Evolutionary conservation across 768 basidiomycete species (phyloP), one percentile per base, ranked within the genome.

Genomic region (Coprinopsis sp.): DNA sequence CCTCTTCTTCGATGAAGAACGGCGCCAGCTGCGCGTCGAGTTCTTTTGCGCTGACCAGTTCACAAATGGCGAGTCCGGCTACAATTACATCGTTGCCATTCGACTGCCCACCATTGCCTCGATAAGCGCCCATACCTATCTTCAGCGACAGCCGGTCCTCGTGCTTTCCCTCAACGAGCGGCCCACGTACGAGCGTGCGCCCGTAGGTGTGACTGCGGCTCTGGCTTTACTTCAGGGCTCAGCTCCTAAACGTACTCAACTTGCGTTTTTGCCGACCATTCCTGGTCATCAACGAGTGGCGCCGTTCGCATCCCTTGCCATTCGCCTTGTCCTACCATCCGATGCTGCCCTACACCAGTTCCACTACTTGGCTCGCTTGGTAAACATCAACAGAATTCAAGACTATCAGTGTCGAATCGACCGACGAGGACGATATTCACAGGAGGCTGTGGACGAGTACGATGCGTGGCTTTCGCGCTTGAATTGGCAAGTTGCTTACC

Each of bases 401-500:
- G 60, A 69, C 14, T 57, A 63, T 22, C 62, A 70, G 23, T 68
- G 71, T 52, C 66, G 62, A 6, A 58, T 73, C 19, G 76, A 68
- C 16, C 57, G 57, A 24, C 65, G 76, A 21, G 55, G 51, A 1
- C 65, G 80, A 13, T 85, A 81, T 53, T 72, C 77, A 7, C 24
- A 50, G 7, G 23, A 21, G 6, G 60, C 60, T 2, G 54, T 77
- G 36, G 47, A 55, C 1, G 37, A 54, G 28, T 64, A 74, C 27
- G 49, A 61, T 10, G 18, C 12, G 2, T 71, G 69, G 62, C 56
- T 77, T 24, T 50, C 36, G 18, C 27, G 28, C 12, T 55, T 79
- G 12, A 58, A 69, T 7, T 82, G 76, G 77, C 51, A 52, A 33
- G 67, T 84, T 14, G 74, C 79, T 0, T 84, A 82, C 52, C 82